Evolutionary conservation across 768 basidiomycete genomes (phyloP), one percentile per base, ranked within the genome.

Genomic region (Pleurotus pulmonarius): DNA sequence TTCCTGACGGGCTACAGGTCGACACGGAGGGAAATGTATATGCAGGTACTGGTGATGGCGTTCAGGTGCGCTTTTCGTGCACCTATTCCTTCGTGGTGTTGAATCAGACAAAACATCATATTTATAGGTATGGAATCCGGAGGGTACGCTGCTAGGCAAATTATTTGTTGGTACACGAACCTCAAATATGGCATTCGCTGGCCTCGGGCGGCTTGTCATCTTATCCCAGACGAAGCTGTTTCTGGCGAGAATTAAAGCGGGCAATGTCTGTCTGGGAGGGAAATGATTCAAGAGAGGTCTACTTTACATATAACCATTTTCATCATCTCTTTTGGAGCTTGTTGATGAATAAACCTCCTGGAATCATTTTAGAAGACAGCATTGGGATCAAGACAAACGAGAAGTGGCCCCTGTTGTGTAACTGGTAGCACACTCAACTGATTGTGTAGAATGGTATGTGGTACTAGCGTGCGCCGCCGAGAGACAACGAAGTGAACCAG

Each of bases 21-120:
- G 88, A 91, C 61, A 70, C 70, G 3, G 64, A 75, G 0, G 86
- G 86, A 0, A 88, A 90, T 59, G 79, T 90, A 0, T 90, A 83
- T 63, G 72, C 83, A 0, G 83, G 83, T 2, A 82, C 80, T 56
- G 86, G 82, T 15, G 88, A 90, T 57, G 88, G 87, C 37, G 78
- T 82, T 0, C 81, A 88, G 22, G 85, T 83, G 38, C 51, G 73
- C 59, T 12, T 40, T 51, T 11, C 22, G 20, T 20, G 15, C 18
- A 22, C 11, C 24, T 47, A 9, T 34, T 26, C 20, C 20, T 20
- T 20, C 20, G 20, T 20, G 43, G 46, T 12, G 20, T 40, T 20
- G 34, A 34, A 20, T 20, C 20, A 20, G 20, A 3, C 20, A 20
- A 20, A 20, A 20, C 20, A 20, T 20, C 3, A 20, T 20, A 1